These are phyloP conservation scores for Aspergillus sp. DNA, from an alignment of 2,329 filamentous ascomycete genomes.

Conservation along the genomic window DNA sequence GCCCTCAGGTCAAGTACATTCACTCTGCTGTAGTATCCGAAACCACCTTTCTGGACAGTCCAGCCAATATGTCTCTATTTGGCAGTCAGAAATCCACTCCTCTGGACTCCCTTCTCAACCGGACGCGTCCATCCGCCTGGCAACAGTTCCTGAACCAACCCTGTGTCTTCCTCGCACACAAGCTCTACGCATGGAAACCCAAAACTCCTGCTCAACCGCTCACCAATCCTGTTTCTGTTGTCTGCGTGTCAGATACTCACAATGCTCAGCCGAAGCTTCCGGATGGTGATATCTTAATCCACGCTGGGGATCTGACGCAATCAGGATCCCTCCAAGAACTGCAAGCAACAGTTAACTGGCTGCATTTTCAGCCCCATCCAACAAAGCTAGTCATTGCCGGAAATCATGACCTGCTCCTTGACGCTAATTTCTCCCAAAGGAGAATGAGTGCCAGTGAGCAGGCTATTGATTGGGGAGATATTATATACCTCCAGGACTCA, in stretches of 20 bases:
- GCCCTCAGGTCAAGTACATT: too few relatives aligned
- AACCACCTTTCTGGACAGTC: not conserved
- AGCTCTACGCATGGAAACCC: conserved; percentile 1
- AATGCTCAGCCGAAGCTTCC: conserved; percentile 15
- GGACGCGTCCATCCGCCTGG: conserved; percentile 1
- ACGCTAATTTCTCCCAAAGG: conserved; percentile 44
- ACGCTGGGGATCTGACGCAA: conserved; percentile 44
- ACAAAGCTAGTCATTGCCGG: conserved; percentile 73
- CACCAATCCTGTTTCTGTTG: conserved; percentile 8
- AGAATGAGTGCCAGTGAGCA: conserved; percentile 23
- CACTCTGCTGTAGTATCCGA: too few relatives aligned
- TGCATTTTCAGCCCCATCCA: conserved; percentile 58
- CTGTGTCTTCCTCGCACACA: conserved; percentile 2
- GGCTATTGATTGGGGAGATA: conserved; percentile 51
- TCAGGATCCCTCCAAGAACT: conserved; percentile 60
- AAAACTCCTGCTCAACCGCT: conserved; percentile 6
- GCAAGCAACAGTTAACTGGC: conserved; percentile 68
- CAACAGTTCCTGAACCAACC: conserved; percentile 1
- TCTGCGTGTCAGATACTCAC: conserved; percentile 26
- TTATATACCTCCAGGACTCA: conserved; percentile 65
- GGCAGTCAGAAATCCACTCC: not conserved
- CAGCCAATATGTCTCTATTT: not conserved
- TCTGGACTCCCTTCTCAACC: not conserved
- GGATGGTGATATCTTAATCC: conserved; percentile 33
- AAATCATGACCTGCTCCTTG: conserved; percentile 78